Conservation (phyloP, 23 red algal genomes). For the Gracilariopsis chorda region DNA sequence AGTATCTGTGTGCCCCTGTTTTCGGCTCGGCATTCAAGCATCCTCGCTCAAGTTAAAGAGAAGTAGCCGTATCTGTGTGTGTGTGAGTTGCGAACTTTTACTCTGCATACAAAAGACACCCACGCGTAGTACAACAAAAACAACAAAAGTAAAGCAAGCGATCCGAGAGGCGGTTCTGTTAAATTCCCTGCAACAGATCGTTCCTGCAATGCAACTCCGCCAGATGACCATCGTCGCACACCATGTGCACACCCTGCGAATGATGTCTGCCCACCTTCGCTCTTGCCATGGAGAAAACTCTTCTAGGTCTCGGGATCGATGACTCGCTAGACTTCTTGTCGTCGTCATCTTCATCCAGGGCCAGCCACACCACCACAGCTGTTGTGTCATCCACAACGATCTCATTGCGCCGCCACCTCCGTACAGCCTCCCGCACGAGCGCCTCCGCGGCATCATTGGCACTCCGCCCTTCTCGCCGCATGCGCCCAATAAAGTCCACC, state of each 20-base stretch:
- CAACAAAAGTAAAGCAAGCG: slow-evolving; percentile 33
- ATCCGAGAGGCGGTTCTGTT: too few species aligned
- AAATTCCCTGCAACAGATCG: slow-evolving; percentile 41
- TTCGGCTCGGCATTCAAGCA: too few species aligned
- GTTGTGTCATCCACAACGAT: slow-evolving; percentile 94
- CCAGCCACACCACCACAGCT: slow-evolving; percentile 87
- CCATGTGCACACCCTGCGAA: slow-evolving; percentile 22
- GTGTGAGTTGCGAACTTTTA: too few species aligned
- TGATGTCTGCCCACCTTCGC: slow-evolving; percentile 27
- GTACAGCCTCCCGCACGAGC: slow-evolving; percentile 93
- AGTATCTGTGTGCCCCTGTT: too few species aligned
- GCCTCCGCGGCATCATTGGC: slow-evolving; percentile 75
- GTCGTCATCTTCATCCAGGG: slow-evolving; percentile 54
- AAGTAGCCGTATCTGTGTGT: too few species aligned
- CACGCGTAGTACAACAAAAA: slow-evolving; percentile 31
- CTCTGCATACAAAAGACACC: not conserved
- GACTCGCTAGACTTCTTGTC: slow-evolving; percentile 18
- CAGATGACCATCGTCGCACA: slow-evolving; percentile 53
- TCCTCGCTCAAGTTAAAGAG: too few species aligned
- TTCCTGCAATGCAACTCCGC: slow-evolving; percentile 53
- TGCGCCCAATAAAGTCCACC: slow-evolving; percentile 75
- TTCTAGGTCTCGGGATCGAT: not conserved
- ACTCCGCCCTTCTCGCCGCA: slow-evolving; percentile 40
- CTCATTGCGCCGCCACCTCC: slow-evolving; percentile 87
- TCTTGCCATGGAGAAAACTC: slow-evolving; percentile 25